These are phyloP conservation scores for Apiotrichum veenhuisii DNA, from an alignment of 1,284 basidiomycete genomes.

Conservation along the genomic window DNA sequence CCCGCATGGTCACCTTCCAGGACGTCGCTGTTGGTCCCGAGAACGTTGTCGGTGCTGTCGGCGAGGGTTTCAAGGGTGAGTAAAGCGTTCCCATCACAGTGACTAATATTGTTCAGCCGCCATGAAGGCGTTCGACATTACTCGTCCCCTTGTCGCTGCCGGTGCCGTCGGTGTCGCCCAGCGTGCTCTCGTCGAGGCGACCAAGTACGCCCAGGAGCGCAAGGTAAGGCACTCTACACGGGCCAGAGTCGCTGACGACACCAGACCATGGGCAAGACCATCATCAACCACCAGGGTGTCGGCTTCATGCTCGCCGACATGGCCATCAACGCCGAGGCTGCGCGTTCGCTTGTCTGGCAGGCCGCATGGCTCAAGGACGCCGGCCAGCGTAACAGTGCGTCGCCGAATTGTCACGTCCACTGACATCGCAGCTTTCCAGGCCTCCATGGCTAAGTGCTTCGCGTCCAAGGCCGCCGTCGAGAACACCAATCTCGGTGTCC, in stretches of 20 bases:
- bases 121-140: constrained; percentile 58
- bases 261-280: constrained; percentile 56
- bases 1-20: constrained; percentile 57
- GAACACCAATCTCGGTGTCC: constrained; percentile 54
- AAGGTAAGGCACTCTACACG: constrained; percentile 31
- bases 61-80: constrained; percentile 56
- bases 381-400: constrained; percentile 52
- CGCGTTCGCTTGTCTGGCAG: constrained; percentile 54
- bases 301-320: constrained; percentile 59
- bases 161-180: constrained; percentile 57
- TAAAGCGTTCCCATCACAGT: background rate
- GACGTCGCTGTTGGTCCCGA: constrained; percentile 54
- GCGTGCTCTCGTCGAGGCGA: constrained; percentile 55
- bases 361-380: constrained; percentile 54
- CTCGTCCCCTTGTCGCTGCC: constrained; percentile 53
- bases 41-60: constrained; percentile 54
- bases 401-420: background rate
- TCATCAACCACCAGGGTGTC: constrained; percentile 57
- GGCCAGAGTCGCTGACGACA: background rate
- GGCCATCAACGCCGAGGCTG: constrained; percentile 55
- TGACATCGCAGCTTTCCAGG: constrained; percentile 51
- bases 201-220: constrained; percentile 55
- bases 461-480: constrained; percentile 51
- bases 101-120: constrained; percentile 25
- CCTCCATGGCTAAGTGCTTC: constrained; percentile 56